A percentile compares a stretch with the other conserved stretches of the same genome.
phyloP scores from a whole-genome alignment of 805 yeast species.

The Lipomyces lipofer region DNA sequence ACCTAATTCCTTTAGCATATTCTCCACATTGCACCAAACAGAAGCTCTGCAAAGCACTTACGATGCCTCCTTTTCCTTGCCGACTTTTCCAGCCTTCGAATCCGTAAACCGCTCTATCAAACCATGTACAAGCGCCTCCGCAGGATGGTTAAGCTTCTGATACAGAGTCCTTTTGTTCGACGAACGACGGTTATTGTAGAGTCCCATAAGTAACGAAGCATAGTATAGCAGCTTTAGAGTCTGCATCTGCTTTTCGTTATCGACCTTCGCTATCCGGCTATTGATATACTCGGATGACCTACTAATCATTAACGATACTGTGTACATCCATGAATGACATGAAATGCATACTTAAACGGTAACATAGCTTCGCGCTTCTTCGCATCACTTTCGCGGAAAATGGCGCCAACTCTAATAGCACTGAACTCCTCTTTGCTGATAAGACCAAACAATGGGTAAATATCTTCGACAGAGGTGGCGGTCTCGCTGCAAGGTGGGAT shows the following conservation, averaged over 20 bases:
- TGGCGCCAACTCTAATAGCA: conserved; percentile 56
- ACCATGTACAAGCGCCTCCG: conserved; percentile 71
- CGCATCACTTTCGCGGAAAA: conserved; percentile 48
- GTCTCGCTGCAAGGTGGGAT: conserved; percentile 74
- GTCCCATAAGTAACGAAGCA: conserved; percentile 75
- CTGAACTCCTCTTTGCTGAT: conserved; percentile 67
- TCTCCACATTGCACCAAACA: neutral
- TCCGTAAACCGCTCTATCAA: conserved; percentile 71
- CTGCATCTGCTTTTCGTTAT: conserved; percentile 50
- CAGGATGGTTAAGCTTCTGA: conserved; percentile 61
- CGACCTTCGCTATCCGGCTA: conserved; percentile 41
- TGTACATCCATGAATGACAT: too few species aligned
- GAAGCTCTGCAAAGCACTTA: neutral
- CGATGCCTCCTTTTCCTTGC: conserved; percentile 24
- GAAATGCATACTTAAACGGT: conserved; percentile 17
- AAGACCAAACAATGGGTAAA: conserved; percentile 72
- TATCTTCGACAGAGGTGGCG: conserved; percentile 80
- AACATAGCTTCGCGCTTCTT: conserved; percentile 19
- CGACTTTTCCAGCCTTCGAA: conserved; percentile 50
- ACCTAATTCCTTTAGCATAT: conserved; percentile 36
- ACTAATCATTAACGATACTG: too few species aligned
- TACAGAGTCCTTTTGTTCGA: conserved; percentile 59
- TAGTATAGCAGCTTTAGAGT: conserved; percentile 75
- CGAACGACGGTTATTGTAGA: conserved; percentile 70
- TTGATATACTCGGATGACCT: conserved; percentile 24